Conservation (phyloP, 768 basidiomycete genomes). For the Hypholoma fasciculare region DNA sequence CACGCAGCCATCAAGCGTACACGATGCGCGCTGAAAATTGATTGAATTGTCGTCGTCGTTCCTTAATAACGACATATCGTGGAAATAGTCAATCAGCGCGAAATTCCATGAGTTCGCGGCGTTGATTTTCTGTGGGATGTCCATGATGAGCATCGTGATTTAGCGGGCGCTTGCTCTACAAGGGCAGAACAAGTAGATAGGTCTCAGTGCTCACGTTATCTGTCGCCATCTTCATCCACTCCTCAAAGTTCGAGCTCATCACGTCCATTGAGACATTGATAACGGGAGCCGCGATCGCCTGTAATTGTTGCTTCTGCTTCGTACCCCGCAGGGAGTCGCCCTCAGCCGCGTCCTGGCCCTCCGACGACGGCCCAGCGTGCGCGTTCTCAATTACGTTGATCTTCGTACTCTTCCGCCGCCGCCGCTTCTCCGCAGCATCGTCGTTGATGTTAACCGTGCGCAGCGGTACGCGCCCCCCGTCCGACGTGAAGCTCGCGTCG, state of each 20-base stretch:
- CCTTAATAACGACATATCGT: conserved; percentile 93
- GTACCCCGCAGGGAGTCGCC: conserved; percentile 33
- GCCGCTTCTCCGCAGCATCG: conserved; percentile 84
- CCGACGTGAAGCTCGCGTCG: conserved; percentile 40
- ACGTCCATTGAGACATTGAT: conserved; percentile 74
- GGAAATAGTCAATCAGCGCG: conserved; percentile 97
- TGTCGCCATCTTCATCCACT: conserved; percentile 99
- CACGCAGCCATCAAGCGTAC: conserved; percentile 96
- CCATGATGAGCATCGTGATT: not conserved
- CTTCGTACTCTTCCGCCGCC: conserved; percentile 78
- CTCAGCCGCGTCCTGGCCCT: conserved; percentile 34
- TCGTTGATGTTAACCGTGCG: conserved; percentile 71
- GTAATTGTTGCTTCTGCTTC: conserved; percentile 64
- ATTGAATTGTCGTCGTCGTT: conserved; percentile 95
- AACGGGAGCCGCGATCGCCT: conserved; percentile 56
- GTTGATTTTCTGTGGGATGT: conserved; percentile 86
- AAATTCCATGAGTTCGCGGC: conserved; percentile 97
- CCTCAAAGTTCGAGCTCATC: conserved; percentile 94
- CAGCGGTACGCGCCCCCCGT: conserved; percentile 37
- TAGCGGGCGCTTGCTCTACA: not conserved
- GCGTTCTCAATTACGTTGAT: conserved; percentile 54
- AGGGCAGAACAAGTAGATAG: not conserved
- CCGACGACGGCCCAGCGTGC: conserved; percentile 62
- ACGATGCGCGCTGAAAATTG: conserved; percentile 98
- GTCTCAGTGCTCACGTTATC: conserved; percentile 74